A percentile compares a stretch with the other conserved stretches of the same genome.
These are phyloP conservation scores for Stereocaulon alpinum DNA, from an alignment of 495 filamentous ascomycete species.

Conservation along the genomic window DNA sequence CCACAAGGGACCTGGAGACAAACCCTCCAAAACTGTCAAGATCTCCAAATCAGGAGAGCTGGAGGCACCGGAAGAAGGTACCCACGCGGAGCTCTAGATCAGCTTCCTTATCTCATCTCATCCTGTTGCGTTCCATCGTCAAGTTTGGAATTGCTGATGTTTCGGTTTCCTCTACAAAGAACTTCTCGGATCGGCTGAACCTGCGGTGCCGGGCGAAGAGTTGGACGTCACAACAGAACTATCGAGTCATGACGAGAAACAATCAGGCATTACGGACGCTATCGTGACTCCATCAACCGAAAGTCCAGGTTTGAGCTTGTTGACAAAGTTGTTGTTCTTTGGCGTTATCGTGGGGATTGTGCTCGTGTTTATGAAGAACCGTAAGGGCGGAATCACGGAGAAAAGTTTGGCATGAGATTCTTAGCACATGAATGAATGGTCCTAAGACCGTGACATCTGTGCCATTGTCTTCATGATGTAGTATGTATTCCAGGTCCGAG, in stretches of 20 bases:
- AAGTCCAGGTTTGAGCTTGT: slow-evolving; percentile 23
- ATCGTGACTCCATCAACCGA: slow-evolving; percentile 20
- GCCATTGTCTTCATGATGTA: background rate
- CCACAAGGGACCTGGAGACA: slow-evolving; percentile 60
- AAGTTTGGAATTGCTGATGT: slow-evolving; percentile 32
- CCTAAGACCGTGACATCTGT: too few relatives aligned
- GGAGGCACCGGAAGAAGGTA: slow-evolving; percentile 87
- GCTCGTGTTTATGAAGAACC: slow-evolving; percentile 30
- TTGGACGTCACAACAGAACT: slow-evolving; percentile 29
- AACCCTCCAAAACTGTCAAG: slow-evolving; percentile 65
- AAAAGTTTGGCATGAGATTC: slow-evolving; percentile 35
- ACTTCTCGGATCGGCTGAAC: slow-evolving; percentile 26
- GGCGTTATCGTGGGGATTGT: slow-evolving; percentile 33
- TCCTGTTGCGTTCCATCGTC: slow-evolving; percentile 16
- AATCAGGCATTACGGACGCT: slow-evolving; percentile 20
- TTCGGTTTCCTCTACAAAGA: slow-evolving; percentile 25
- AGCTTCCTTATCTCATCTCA: slow-evolving; percentile 22
- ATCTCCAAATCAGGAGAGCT: slow-evolving; percentile 94
- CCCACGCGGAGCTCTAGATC: slow-evolving; percentile 85
- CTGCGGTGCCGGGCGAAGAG: slow-evolving; percentile 27
- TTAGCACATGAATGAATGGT: slow-evolving; percentile 1
- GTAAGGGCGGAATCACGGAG: slow-evolving; percentile 20
- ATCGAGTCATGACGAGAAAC: slow-evolving; percentile 9
- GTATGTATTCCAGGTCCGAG: too few relatives aligned
- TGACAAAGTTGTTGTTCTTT: slow-evolving; percentile 36